Evolutionary conservation across 2,329 filamentous ascomycete species (phyloP).

Genomic region (Nigrospora sphaerica): DNA sequence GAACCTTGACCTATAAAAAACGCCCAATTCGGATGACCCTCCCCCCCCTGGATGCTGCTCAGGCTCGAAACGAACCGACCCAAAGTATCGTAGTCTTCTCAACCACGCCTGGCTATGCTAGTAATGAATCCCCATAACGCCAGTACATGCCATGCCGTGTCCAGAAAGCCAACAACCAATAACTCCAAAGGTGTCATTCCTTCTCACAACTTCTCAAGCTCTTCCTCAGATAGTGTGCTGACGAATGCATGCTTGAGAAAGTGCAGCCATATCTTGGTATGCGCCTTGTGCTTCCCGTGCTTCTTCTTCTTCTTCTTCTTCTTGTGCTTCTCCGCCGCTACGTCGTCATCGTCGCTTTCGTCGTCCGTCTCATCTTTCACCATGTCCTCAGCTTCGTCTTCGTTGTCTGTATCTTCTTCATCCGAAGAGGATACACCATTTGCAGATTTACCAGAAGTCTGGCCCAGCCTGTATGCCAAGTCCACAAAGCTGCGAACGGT

Average conservation of each 20-base stretch:
- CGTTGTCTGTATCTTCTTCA: background rate
- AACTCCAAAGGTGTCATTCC: background rate
- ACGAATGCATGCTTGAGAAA: constrained; percentile 79
- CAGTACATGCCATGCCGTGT: too few relatives aligned
- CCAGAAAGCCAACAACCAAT: too few relatives aligned
- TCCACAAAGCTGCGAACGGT: constrained; percentile 77
- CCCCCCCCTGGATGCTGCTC: too few relatives aligned
- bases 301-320: constrained; percentile 28
- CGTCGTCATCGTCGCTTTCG: constrained; percentile 17
- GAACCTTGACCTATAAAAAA: too few relatives aligned
- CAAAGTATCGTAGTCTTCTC: too few relatives aligned
- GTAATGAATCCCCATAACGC: too few relatives aligned
- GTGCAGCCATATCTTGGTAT: constrained; percentile 67
- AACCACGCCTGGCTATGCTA: too few relatives aligned
- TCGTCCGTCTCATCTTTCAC: constrained; percentile 12
- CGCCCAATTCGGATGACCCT: too few relatives aligned
- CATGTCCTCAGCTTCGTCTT: constrained; percentile 5
- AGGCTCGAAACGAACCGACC: too few relatives aligned
- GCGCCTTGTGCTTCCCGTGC: constrained; percentile 41
- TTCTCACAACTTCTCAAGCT: constrained; percentile 44
- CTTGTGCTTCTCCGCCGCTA: constrained; percentile 12
- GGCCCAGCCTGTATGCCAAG: constrained; percentile 72
- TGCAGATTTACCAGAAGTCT: constrained; percentile 25
- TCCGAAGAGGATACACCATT: background rate
- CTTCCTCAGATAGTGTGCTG: constrained; percentile 57